Conservation (phyloP, 148 eudicot species). For the Camellia lanceoleosa region DNA sequence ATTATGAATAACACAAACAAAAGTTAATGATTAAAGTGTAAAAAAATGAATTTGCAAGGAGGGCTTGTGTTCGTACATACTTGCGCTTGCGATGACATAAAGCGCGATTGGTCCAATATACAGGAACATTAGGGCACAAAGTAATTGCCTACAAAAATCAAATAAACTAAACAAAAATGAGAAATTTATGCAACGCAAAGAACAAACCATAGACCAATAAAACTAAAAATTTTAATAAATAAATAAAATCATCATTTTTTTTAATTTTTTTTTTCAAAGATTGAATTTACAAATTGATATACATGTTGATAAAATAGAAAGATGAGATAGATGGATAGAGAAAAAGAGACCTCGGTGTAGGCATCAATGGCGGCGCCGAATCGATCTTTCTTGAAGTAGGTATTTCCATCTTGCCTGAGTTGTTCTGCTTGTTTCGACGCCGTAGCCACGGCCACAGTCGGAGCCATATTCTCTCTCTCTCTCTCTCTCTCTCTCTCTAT, state of each 20-base stretch:
- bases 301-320: not conserved
- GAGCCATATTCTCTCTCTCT: slow-evolving; percentile 37
- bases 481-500: not conserved
- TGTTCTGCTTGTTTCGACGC: slow-evolving; percentile 66
- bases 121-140: slow-evolving; percentile 37
- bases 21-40: not conserved
- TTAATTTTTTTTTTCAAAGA: not conserved
- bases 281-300: not conserved
- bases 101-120: slow-evolving; percentile 64
- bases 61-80: slow-evolving; percentile 35
- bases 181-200: slow-evolving; percentile 11
- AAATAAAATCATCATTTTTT: not conserved
- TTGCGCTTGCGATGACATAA: slow-evolving; percentile 66
- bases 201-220: not conserved
- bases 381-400: slow-evolving; percentile 52
- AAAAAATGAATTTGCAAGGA: not conserved
- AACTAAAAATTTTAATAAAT: not conserved
- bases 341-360: slow-evolving; percentile 64
- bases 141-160: slow-evolving; percentile 25
- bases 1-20: not conserved
- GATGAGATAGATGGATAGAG: not conserved
- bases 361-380: slow-evolving; percentile 97
- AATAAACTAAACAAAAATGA: slow-evolving; percentile 40
- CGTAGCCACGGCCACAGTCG: slow-evolving; percentile 20
- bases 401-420: slow-evolving; percentile 65